These are phyloP conservation scores for Teratosphaeria zuluensis DNA, from an alignment of 2,329 filamentous ascomycete species.

Conservation along the genomic window DNA sequence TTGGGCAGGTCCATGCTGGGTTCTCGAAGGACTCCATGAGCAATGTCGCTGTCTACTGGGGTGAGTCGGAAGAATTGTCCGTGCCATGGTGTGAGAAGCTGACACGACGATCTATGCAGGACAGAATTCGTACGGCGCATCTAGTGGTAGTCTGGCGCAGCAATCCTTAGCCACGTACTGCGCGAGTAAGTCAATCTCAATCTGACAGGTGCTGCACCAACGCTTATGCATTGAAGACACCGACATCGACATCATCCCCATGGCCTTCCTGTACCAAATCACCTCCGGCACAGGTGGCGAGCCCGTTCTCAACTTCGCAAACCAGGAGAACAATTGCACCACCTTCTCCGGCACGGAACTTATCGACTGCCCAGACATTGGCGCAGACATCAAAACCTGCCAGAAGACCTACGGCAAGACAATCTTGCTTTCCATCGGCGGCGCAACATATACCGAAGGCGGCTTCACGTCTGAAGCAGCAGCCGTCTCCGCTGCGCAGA, in stretches of 20 bases:
- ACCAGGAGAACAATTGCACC: constrained; percentile 52
- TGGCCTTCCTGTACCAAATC: constrained; percentile 50
- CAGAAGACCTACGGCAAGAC: constrained; percentile 56
- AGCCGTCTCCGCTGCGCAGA: constrained; percentile 48
- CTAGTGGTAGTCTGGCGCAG: constrained; percentile 39
- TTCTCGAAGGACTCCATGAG: background rate
- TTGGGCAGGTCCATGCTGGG: background rate
- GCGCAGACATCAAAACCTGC: constrained; percentile 47
- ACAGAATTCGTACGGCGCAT: constrained; percentile 51
- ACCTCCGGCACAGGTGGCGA: constrained; percentile 43
- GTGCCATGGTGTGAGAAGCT: constrained; percentile 16
- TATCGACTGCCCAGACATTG: constrained; percentile 54
- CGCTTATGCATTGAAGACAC: constrained; percentile 24
- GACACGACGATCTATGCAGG: constrained; percentile 18
- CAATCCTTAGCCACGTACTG: constrained; percentile 51
- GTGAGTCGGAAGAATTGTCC: constrained; percentile 25
- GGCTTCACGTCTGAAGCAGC: constrained; percentile 48
- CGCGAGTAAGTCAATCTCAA: constrained; percentile 14
- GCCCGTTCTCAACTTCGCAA: constrained; percentile 54
- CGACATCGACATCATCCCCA: constrained; percentile 48
- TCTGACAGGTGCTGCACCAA: background rate
- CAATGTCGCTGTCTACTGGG: constrained; percentile 61
- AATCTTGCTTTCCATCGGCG: constrained; percentile 62
- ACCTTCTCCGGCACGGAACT: constrained; percentile 49
- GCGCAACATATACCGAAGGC: constrained; percentile 59